Base-by-base conservation (phyloP, 345 rosid genomes). In the Gossypium mustelinum region DNA sequence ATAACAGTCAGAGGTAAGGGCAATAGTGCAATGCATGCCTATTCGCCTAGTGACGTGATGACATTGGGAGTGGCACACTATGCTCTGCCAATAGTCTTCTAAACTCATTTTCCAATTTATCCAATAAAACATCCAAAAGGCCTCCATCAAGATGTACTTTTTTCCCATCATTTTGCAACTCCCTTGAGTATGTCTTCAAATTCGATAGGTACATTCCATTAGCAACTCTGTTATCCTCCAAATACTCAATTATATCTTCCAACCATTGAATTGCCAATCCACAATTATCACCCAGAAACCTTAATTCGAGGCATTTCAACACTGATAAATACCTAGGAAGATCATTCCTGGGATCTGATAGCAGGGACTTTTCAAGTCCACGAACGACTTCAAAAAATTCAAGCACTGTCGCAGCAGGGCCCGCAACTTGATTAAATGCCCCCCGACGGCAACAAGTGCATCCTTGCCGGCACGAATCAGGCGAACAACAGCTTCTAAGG, bases 331-430 rank as follows among this genome's bases (percentile, higher is more conserved):
- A 93, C 68, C 94, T 92, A 0, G 97, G 86, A 4, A 96, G 89
- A 79, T 96, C 97, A 50, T 82, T 86, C 73, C 82, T 81, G 1
- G 98, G 98, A 76, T 93, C 98, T 1, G 98, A 93, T 44, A 93
- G 77, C 43, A 95, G 78, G 8, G 97, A 89, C 81, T 88, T 92
- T 80, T 96, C 99, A 18, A 93, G 88, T 27, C 99, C 99, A 70
- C 93, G 97, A 22, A 96, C 95, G 0, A 97, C 98, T 81, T 96
- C 98, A 54, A 96, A 96, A 45, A 96, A 97, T 90, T 93, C 92
- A 55, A 96, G 99, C 70, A 96, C 97, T 0, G 99, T 94, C 0
- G 94, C 98, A 14, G 97, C 99, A 57, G 99, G 99, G 60, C 94
- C 98, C 43, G 93, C 98, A 9, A 98, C 99, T 43, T 97, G 92